These are phyloP conservation scores for Lichtheimia hyalospora DNA, from an alignment of 371 early-diverging fungal species.

Conservation along the genomic window DNA sequence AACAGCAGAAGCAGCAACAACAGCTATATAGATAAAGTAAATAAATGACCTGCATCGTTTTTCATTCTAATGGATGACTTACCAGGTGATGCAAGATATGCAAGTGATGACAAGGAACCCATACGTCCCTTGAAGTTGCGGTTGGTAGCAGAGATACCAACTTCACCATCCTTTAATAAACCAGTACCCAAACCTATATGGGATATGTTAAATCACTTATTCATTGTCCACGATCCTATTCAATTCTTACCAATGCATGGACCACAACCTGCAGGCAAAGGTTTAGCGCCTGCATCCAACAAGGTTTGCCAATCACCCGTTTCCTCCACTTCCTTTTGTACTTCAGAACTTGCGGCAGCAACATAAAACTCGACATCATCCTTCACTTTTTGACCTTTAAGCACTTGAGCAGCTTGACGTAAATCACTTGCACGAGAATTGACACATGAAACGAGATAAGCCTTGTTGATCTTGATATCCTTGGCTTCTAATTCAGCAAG, in stretches of 20 bases:
- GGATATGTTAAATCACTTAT: neutral
- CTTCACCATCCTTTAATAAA: constrained; percentile 88
- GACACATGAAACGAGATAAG: constrained; percentile 93
- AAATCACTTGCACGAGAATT: constrained; percentile 91
- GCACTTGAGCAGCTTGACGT: constrained; percentile 83
- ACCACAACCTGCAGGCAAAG: constrained; percentile 94
- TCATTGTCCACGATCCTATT: neutral
- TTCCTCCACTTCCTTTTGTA: constrained; percentile 81
- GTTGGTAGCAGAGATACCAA: constrained; percentile 96
- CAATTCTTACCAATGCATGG: constrained; percentile 82
- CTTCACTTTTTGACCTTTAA: constrained; percentile 73
- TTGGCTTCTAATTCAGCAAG: constrained; percentile 69
- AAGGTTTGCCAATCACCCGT: constrained; percentile 88
- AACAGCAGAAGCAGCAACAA: constrained; percentile 89
- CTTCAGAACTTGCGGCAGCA: constrained; percentile 90
- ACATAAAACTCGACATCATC: constrained; percentile 93
- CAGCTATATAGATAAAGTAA: constrained; percentile 43
- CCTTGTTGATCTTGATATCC: constrained; percentile 85
- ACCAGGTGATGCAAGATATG: constrained; percentile 89
- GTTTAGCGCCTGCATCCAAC: constrained; percentile 86
- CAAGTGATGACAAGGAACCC: constrained; percentile 89
- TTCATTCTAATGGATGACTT: neutral
- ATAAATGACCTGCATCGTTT: neutral
- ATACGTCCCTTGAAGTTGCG: constrained; percentile 97
- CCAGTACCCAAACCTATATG: constrained; percentile 79